Evolutionary conservation across 495 filamentous ascomycete species (phyloP).

Genomic region (Staphylotrichum longicolle): DNA sequence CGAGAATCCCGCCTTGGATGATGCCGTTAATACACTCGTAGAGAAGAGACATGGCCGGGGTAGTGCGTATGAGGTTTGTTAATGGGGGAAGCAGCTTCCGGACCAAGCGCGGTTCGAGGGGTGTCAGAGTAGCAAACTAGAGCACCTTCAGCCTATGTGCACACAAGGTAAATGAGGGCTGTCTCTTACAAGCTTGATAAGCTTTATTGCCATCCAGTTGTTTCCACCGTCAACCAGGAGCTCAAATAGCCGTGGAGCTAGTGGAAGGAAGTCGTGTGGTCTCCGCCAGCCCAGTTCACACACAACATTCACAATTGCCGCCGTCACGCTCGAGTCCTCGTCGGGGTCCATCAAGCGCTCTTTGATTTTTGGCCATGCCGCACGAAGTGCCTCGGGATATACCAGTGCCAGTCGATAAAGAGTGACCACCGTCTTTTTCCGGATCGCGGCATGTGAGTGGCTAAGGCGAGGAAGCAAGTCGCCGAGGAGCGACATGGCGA

Average conservation of each 20-base stretch:
- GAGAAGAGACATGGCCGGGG: constrained; percentile 90
- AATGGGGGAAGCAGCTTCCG: constrained; percentile 94
- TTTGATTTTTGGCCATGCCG: constrained; percentile 95
- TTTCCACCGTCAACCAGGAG: constrained; percentile 89
- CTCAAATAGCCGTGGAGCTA: constrained; percentile 89
- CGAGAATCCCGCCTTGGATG: constrained; percentile 91
- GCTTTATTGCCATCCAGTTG: constrained; percentile 99
- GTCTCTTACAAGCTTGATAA: constrained; percentile 83
- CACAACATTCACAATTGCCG: constrained; percentile 92
- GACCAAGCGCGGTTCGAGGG: constrained; percentile 84
- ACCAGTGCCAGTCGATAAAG: constrained; percentile 89
- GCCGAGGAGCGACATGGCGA: constrained; percentile 81
- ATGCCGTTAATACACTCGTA: constrained; percentile 99
- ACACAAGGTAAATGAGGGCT: background rate
- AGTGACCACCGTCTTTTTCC: constrained; percentile 93
- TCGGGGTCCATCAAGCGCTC: constrained; percentile 86
- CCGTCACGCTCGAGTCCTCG: constrained; percentile 90
- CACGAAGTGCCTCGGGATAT: constrained; percentile 87
- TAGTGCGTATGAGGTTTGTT: constrained; percentile 88
- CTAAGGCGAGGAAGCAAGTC: constrained; percentile 83
- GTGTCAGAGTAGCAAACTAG: constrained; percentile 92
- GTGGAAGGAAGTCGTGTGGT: constrained; percentile 86
- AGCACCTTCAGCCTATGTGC: constrained; percentile 29
- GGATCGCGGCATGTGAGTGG: constrained; percentile 76
- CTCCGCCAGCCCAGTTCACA: constrained; percentile 94